Evolutionary conservation across 176 grass and related monocot species (phyloP), one percentile per base, ranked within the genome.

Genomic region (Metroxylon sagu): DNA sequence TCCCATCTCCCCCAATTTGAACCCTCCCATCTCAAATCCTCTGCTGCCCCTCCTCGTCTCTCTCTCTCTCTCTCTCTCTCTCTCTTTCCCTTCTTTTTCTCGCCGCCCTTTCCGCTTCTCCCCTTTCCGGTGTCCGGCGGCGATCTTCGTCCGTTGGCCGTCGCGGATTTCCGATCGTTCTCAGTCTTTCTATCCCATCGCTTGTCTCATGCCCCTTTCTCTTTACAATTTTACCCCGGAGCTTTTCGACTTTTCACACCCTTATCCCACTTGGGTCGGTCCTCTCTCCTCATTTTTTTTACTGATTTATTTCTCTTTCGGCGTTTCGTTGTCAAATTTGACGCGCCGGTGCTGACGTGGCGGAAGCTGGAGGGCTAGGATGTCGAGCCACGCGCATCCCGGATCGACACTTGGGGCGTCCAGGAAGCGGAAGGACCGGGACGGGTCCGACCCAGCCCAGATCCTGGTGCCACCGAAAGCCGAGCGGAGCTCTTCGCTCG

Each of bases 301-400:
- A 2, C 3, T 43, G 7, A 14, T 43, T 43, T 2, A 12, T 29
- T 5, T 30, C 28, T 57, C 63, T 59, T 55, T 71, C 28, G 15
- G 53, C 56, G 58, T 53, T 53, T 53, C 76, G 39, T 69, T 57
- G 58, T 55, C 76, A 67, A 66, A 19, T 10, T 73, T 56, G 62
- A 3, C 25, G 1, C n/a, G 29, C 4, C 0, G 4, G 29, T 59
- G 18, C 50, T 59, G 56, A 60, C 52, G 35, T 17, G 56, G 62
- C 48, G n/a, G 52, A 5, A 18, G 52, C n/a, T 4, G 52, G 52
- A 8, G 52, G 19, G 16, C 53, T 4, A 5, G 8, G 26, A 60
- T 60, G 57, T 60, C 27, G 14, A 18, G 57, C 57, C 17, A 18
- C 57, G 16, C 57, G 25, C 16, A 4, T 25, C 14, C 26, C 12